Base-by-base conservation (phyloP, 495 filamentous ascomycete species). In the Penicillium goetzii region DNA sequence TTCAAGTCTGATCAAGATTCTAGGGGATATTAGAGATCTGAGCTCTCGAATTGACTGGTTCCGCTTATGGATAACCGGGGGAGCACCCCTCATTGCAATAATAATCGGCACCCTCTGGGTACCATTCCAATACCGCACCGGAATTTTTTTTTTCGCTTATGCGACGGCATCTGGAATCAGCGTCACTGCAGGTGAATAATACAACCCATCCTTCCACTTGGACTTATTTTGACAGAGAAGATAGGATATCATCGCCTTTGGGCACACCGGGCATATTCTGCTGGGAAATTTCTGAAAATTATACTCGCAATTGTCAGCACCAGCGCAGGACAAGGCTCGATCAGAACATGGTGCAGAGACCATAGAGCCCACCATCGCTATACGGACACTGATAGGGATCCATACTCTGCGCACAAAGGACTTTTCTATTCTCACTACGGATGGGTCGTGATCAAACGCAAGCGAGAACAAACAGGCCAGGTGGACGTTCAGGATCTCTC, bases 301-400 rank as follows among this genome's bases (percentile, higher is more conserved):
- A 2, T 59, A 1, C 52, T 68, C 1, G 61, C 66, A 2, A 17
- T 57, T 23, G 0, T 57, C 0, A 55, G 62, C 0, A 50, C 55
- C 5, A 30, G 38, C 4, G 34, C 47, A 19, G 28, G 26, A 7
- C 56, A 68, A 58, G 30, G 19, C 14, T 60, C 62, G 0, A 68
- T 68, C 21, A 21, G 26, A n/a, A 32, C n/a, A 15, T 68, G 66
- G 66, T 12, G 3, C 15, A 17, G 41, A 5, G 40, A 65, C 38
- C 66, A 68, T 25, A 50, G 66, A 11, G 66, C 66, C 5, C 66
- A 68, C 19, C 66, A 68, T n/a, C 54, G 62, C 3, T 68, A 60
- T 47, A 57, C 58, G 7, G 66, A 68, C 21, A 65, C 62, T 7
- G 62, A 60, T 21, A 43, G 21, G 33, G 66, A 68, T 58, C 66